Percentiles rank a stretch among this genome's conserved stretches.
Conservation (phyloP, 2,329 filamentous ascomycete species). For the Botrytis pseudocinerea region DNA sequence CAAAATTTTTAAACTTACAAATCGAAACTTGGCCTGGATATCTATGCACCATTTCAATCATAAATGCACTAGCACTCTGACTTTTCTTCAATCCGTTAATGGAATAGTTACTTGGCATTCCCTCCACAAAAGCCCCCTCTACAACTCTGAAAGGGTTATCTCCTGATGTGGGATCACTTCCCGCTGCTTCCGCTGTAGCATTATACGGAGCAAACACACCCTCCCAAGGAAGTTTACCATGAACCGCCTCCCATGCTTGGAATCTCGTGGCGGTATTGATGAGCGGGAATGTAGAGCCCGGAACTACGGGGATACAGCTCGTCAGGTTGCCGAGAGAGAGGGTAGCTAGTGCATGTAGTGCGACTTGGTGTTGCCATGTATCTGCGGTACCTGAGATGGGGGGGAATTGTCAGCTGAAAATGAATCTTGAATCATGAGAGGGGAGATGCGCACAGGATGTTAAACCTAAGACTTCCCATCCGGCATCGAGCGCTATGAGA, state of each 20-base stretch:
- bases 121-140: conserved; percentile 47
- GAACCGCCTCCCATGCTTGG: conserved; percentile 47
- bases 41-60: conserved; percentile 50
- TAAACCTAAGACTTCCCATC: conserved; percentile 48
- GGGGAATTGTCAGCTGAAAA: not conserved
- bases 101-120: conserved; percentile 48
- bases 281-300: conserved; percentile 50
- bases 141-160: conserved; percentile 45
- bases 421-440: not conserved
- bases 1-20: conserved; percentile 28
- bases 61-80: conserved; percentile 47
- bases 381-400: conserved; percentile 43
- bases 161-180: conserved; percentile 49
- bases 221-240: conserved; percentile 49
- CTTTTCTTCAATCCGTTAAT: conserved; percentile 35
- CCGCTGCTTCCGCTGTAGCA: conserved; percentile 45
- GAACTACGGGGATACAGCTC: conserved; percentile 50
- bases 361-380: conserved; percentile 48
- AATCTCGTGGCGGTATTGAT: conserved; percentile 48
- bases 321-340: conserved; percentile 48
- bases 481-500: conserved; percentile 47
- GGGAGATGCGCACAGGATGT: conserved; percentile 32
- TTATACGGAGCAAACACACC: conserved; percentile 49
- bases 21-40: conserved; percentile 54
- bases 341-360: conserved; percentile 49